Conservation (phyloP, 2,329 filamentous ascomycete species). For the Neoscytalidium dimidiatum region DNA sequence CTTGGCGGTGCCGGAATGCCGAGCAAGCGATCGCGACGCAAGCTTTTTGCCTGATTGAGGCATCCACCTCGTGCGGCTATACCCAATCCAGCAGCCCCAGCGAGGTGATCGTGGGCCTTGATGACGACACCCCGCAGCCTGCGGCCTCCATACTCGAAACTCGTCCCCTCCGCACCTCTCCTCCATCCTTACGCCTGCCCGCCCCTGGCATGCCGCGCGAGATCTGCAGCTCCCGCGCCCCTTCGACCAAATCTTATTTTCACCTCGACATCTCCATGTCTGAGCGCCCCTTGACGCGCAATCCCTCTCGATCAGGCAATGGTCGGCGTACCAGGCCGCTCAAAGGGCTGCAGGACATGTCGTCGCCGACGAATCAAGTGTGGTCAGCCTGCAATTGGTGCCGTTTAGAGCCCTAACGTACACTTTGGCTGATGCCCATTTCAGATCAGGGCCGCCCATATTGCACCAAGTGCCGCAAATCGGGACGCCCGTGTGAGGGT, state of each 20-base stretch:
- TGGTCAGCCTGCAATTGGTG: background rate
- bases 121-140: background rate
- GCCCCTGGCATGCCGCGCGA: background rate
- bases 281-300: background rate
- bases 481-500: background rate
- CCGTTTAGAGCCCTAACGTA: background rate
- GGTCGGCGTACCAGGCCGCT: background rate
- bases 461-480: background rate
- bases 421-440: background rate
- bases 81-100: background rate
- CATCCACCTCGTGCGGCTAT: background rate
- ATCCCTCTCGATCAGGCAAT: background rate
- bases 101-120: background rate
- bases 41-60: background rate
- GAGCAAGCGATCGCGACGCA: background rate
- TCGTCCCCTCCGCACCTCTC: too few species aligned
- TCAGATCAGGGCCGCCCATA: background rate
- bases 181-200: background rate
- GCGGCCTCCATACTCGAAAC: background rate
- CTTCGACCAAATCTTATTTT: background rate
- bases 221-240: background rate
- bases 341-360: background rate
- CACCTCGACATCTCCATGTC: background rate
- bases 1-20: slow-evolving; percentile 1
- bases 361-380: background rate